These are phyloP conservation scores for Trypanosoma melophagium DNA, from an alignment of 208 protist genomes.

Conservation along the genomic window DNA sequence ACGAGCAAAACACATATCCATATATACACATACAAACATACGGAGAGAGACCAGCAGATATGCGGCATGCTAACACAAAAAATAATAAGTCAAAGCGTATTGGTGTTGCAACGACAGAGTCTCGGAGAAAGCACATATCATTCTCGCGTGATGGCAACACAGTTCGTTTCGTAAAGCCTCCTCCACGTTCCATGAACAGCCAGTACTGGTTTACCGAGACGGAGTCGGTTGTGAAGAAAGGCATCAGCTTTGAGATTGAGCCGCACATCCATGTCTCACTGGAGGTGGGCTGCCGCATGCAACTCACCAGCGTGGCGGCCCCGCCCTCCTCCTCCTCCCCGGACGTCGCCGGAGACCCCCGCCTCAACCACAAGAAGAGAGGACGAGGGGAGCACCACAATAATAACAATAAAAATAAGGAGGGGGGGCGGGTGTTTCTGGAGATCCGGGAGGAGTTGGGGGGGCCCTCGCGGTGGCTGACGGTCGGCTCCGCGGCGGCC, in stretches of 20 bases:
- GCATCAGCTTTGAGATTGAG: conserved; percentile 71
- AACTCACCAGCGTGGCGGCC: conserved; percentile 57
- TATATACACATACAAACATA: background rate
- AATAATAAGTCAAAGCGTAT: too few species aligned
- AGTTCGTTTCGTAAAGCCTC: conserved; percentile 70
- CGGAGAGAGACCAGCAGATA: background rate
- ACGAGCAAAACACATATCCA: background rate
- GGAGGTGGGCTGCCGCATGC: conserved; percentile 68
- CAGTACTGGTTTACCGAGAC: conserved; percentile 84
- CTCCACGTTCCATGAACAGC: conserved; percentile 68
- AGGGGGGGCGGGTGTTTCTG: conserved; percentile 15
- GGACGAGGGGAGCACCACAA: background rate
- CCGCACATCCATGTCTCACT: conserved; percentile 61
- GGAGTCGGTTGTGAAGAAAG: conserved; percentile 70
- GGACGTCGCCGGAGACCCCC: background rate
- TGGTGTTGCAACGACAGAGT: background rate
- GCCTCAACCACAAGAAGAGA: background rate
- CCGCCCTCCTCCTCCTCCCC: conserved; percentile 21
- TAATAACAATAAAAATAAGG: background rate
- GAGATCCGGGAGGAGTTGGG: conserved; percentile 14
- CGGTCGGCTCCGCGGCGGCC: conserved; percentile 32
- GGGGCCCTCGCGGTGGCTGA: conserved; percentile 29
- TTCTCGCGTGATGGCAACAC: conserved; percentile 67
- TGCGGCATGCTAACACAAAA: conserved; percentile 2
- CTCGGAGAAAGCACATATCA: conserved; percentile 40